Evolutionary conservation across 768 basidiomycete genomes (phyloP), one percentile per base, ranked within the genome.

Genomic region (Hysterangium stoloniferum): DNA sequence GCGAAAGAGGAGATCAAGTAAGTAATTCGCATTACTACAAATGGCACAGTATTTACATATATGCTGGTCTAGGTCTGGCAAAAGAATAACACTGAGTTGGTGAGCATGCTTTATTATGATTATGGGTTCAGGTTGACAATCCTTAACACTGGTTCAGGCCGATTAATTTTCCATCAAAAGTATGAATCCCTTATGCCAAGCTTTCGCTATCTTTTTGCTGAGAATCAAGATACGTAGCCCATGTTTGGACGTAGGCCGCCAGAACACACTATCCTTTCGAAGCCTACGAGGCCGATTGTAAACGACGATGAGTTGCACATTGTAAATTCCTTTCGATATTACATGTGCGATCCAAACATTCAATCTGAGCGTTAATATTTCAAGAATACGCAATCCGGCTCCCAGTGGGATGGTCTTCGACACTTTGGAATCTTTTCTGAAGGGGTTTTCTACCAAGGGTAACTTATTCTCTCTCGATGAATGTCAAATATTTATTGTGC

Each of bases 381-480:
- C 7, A 57, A 84, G 82, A 84, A 85, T 55, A 81, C 82, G 0
- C 83, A 84, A 65, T 81, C 80, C 0, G 80, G 82, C 8, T 72
- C 79, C 4, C 82, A 85, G 56, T 83, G 82, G 82, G 82, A 84
- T 56, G 80, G 82, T 6, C 49, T 83, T 59, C 70, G 74, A 53
- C 80, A 84, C 56, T 79, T 71, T 57, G 79, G 79, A 2, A 53
- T 83, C 35, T 42, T 63, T 19, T 28, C 40, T 13, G 27, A 15
- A 12, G 19, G 13, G 34, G 38, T 40, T n/a, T 41, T 53, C 35
- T 46, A 53, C 28, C 46, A 48, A 41, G 45, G 38, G 49, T 37
- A 34, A n/a, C 27, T 17, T 17, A 8, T 6, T 36, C 24, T n/a
- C 28, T 37, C 6, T 38, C 22, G 4, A 19, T n/a, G 17, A 13